phyloP scores from a whole-genome alignment of 2,329 filamentous ascomycete species.

The Arthrinium puccinioides region DNA sequence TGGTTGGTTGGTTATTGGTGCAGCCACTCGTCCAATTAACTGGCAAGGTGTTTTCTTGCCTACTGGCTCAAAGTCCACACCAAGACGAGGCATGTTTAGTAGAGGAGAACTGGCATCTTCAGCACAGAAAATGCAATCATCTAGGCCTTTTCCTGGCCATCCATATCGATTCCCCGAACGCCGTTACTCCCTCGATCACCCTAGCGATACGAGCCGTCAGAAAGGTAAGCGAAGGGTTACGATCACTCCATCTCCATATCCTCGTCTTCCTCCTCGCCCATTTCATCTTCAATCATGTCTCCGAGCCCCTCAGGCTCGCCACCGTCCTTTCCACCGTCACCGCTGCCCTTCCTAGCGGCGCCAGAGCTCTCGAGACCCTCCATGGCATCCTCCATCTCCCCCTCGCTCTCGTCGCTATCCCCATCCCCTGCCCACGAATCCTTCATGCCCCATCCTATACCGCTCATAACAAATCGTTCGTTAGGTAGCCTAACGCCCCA shows the following conservation, averaged over 20 bases:
- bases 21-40: too few relatives aligned
- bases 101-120: too few relatives aligned
- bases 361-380: slow-evolving; percentile 35
- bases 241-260: slow-evolving; percentile 41
- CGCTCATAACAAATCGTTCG: slow-evolving; percentile 62
- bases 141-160: too few relatives aligned
- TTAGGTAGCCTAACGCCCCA: slow-evolving; percentile 62
- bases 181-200: too few relatives aligned
- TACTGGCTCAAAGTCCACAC: too few relatives aligned
- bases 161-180: too few relatives aligned
- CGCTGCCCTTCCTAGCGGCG: slow-evolving; percentile 22
- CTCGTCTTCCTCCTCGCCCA: slow-evolving; percentile 41
- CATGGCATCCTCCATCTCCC: slow-evolving; percentile 41
- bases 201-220: too few relatives aligned
- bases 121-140: too few relatives aligned
- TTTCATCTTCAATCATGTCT: slow-evolving; percentile 46
- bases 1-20: too few relatives aligned
- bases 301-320: slow-evolving; percentile 44
- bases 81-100: too few relatives aligned
- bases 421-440: slow-evolving; percentile 49
- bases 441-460: slow-evolving; percentile 56
- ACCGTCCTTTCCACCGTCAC: slow-evolving; percentile 37
- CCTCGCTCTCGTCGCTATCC: slow-evolving; percentile 28
- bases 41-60: too few relatives aligned
- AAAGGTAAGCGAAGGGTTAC: background rate